These are phyloP conservation scores for Trichophyton verrucosum DNA, from an alignment of 2,329 filamentous ascomycete genomes.

Conservation along the genomic window DNA sequence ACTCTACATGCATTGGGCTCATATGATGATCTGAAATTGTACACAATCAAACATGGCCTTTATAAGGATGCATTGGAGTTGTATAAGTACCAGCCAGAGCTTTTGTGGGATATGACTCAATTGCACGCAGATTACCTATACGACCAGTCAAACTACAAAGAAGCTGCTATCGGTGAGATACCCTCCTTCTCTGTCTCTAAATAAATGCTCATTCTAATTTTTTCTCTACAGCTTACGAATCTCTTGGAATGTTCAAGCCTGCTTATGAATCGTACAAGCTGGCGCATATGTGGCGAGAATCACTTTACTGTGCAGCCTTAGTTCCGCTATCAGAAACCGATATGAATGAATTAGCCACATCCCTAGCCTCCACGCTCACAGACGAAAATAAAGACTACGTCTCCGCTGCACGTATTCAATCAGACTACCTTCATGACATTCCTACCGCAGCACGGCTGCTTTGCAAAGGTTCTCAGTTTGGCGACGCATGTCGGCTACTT, in stretches of 20 bases:
- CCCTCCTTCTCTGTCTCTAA: not conserved
- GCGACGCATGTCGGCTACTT: conserved; percentile 72
- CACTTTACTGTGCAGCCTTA: conserved; percentile 64
- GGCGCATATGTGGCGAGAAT: conserved; percentile 83
- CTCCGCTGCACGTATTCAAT: conserved; percentile 64
- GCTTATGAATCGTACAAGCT: conserved; percentile 76
- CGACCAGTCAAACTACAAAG: conserved; percentile 61
- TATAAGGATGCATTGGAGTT: conserved; percentile 66
- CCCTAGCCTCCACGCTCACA: conserved; percentile 63
- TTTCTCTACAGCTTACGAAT: conserved; percentile 60
- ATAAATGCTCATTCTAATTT: conserved; percentile 1
- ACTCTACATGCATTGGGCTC: conserved; percentile 61
- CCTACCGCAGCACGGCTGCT: conserved; percentile 59
- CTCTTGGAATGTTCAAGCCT: conserved; percentile 57
- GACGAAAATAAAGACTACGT: conserved; percentile 72
- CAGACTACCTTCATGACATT: conserved; percentile 66
- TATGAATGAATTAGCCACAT: conserved; percentile 55
- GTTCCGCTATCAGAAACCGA: conserved; percentile 50
- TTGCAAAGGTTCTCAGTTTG: conserved; percentile 78
- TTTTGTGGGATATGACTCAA: conserved; percentile 55
- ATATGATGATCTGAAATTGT: conserved; percentile 67
- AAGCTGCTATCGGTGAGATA: conserved; percentile 57
- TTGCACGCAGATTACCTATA: conserved; percentile 71
- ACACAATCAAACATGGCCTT: conserved; percentile 65
- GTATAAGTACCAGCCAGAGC: conserved; percentile 67